phyloP scores from a whole-genome alignment of 495 filamentous ascomycete species.

The Melanomma pulvis-pyrius region DNA sequence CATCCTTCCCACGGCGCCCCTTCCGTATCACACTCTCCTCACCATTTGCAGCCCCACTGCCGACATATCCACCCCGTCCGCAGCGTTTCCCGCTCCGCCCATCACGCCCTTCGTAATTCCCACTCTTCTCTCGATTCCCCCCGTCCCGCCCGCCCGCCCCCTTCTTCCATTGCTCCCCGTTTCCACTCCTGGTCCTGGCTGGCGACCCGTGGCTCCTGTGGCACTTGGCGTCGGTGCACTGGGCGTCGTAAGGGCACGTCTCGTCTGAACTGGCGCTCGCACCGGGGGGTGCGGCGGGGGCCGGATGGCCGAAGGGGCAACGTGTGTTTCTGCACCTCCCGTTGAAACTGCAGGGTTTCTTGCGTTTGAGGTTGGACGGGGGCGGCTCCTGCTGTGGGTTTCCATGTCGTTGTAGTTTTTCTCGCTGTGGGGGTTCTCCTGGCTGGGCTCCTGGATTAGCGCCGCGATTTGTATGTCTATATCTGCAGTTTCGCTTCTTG shows the following conservation, averaged over 20 bases:
- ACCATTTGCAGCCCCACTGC: too few species aligned
- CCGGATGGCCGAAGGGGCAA: conserved; percentile 1
- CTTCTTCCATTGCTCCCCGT: background rate
- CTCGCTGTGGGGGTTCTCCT: background rate
- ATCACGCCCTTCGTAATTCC: too few species aligned
- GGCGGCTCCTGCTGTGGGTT: background rate
- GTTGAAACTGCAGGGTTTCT: background rate
- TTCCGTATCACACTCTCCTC: too few species aligned
- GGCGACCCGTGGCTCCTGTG: background rate
- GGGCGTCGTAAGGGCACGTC: background rate
- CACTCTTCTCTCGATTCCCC: background rate
- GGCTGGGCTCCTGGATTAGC: background rate
- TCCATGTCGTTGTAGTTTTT: background rate
- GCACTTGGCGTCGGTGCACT: background rate
- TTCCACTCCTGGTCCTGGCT: background rate
- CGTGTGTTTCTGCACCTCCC: background rate
- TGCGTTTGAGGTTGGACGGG: background rate
- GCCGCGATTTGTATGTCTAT: background rate
- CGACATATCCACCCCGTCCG: too few species aligned
- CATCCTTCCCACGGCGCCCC: too few species aligned
- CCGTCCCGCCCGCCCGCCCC: background rate
- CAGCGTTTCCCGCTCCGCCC: too few species aligned
- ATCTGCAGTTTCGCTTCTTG: background rate
- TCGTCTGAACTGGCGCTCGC: background rate
- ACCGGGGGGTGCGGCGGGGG: background rate